Base-by-base conservation (phyloP, 2,329 filamentous ascomycete species). In the Cytospora paraplurivora region DNA sequence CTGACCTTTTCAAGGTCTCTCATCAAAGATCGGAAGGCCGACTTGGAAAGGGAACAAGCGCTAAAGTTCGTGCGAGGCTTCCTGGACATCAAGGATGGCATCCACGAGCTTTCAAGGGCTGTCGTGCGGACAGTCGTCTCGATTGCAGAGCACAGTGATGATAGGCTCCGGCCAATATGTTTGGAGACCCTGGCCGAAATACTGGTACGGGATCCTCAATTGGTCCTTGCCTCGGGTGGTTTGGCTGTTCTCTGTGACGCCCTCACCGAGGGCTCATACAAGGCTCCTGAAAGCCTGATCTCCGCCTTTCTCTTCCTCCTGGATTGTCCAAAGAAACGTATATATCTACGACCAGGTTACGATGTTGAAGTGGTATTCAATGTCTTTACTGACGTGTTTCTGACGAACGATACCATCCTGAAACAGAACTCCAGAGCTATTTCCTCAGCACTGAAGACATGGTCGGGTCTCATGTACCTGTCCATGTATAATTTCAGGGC, bases 41-140 rank as follows among this genome's bases (percentile, higher is more conserved):
- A 94, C 69, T 91, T 99, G 19, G 95, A 99, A 78, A 86, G 96
- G 60, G 95, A 99, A 75, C 95, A 99, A 76, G 95, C 95, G 13
- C 81, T 99, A 71, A 99, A 99, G 74, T 97, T 99, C 74, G 89
- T 98, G 33, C 87, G 95, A 64, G 92, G 93, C 11, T 99, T 99
- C 72, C 80, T 99, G 3, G 95, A 99, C 73, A 92, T 98, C 68
- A 97, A 97, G 73, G 92, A 93, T 67, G 95, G 95, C 12, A 88
- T 96, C 10, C 85, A 86, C 67, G 94, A 99, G 74, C 85, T 99
- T 41, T 96, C 95, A 1, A 85, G 91, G 64, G 89, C 92, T 0
- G 88, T 99, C 21, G 90, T 96, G 8, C 87, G 95, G 61, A 95
- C 94, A 7, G 88, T 99, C 63, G 92, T 95, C 37, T 91, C 95